Conservation (phyloP, 106 monocot genomes). For the Dactylorhiza incarnata region DNA sequence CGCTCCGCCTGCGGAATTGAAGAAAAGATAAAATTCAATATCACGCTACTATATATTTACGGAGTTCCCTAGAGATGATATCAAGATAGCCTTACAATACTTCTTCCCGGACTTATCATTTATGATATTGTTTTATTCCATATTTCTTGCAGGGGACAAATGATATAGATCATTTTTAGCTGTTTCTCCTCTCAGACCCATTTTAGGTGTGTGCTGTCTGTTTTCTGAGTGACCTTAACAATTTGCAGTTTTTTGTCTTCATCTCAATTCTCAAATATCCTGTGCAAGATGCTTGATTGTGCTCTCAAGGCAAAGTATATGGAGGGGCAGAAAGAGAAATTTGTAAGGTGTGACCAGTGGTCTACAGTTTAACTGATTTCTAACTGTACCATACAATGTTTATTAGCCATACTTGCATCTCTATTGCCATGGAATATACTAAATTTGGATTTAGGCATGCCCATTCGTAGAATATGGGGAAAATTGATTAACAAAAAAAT, state of each 20-base stretch:
- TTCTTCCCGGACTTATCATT: no score
- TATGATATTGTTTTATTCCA: neutral
- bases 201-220: neutral
- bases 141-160: conserved; percentile 1
- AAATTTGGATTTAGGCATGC: neutral
- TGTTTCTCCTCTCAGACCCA: no score
- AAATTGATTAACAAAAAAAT: no score
- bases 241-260: conserved; percentile 8
- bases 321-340: conserved; percentile 45
- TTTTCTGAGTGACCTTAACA: neutral
- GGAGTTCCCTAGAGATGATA: no score
- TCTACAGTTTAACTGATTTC: neutral
- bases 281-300: conserved; percentile 49
- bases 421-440: neutral
- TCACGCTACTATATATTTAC: no score
- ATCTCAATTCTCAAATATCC: conserved; percentile 7
- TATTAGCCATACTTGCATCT: neutral
- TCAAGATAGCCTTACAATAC: no score
- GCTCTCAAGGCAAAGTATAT: conserved; percentile 37
- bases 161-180: conserved; percentile 3
- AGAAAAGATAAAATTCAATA: no score
- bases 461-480: no score
- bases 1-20: no score
- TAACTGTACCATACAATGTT: neutral
- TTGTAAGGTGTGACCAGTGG: conserved; percentile 26